Base-by-base conservation (phyloP, 2,329 filamentous ascomycete genomes). In the Nigrograna mackinnonii region DNA sequence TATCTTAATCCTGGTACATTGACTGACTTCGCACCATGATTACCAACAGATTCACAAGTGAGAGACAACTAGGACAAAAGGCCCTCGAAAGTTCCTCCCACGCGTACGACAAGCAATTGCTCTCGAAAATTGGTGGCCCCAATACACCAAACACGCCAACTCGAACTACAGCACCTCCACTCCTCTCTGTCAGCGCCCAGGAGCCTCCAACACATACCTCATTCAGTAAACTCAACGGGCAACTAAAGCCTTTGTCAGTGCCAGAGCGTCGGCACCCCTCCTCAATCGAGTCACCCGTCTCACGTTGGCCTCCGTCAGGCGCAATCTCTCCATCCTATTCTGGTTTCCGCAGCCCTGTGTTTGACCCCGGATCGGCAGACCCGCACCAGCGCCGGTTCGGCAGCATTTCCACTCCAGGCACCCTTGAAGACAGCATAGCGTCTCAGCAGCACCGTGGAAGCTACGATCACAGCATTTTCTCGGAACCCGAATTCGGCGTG, bases 51-150 rank as follows among this genome's bases (percentile, higher is more conserved):
- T 67, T 83, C 41, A 79, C 81, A 50, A 81, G 80, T 55, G 81
- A 84, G 63, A 73, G 73, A 37, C 77, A 83, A 48, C 73, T 84
- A 35, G 82, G 80, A 35, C 74, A 79, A 49, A 72, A 77, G 47
- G 77, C 79, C 35, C 74, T 83, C 30, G 75, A 80, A 50, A 75
- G 73, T 43, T 83, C 80, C 3, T 83, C 79, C 18, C 78, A 83
- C 55, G 79, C 77, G 22, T 85, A 84, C 63, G 82, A 85, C 56
- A 79, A 83, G 60, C 78, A 82, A 47, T 66, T 84, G 11, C 65
- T 85, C 19, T 82, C 79, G 36, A 83, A 82, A 52, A 84, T 84
- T 44, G 80, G 80, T 22, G 81, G 81, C 35, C 76, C 79, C 5
- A 77, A 77, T 43, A 81, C 80, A 16, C 34, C 34, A 6, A 36